These are phyloP conservation scores for Xylaria bambusicola DNA, from an alignment of 495 filamentous ascomycete species.

Conservation along the genomic window DNA sequence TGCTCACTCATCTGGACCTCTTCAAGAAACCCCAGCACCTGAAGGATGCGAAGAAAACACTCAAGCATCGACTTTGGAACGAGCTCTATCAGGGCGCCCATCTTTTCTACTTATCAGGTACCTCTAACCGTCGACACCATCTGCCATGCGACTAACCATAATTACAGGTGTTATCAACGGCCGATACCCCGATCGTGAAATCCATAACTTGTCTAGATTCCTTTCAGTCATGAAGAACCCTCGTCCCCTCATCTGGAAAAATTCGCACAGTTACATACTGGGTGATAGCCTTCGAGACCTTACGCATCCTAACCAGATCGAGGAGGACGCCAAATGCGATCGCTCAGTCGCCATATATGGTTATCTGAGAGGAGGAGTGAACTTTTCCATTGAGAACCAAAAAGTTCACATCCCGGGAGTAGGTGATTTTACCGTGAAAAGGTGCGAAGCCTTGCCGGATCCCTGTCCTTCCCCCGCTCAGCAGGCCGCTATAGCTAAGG, in stretches of 20 bases:
- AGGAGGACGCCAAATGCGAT: slow-evolving; percentile 85
- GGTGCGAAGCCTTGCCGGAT: slow-evolving; percentile 85
- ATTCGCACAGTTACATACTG: slow-evolving; percentile 89
- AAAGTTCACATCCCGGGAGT: slow-evolving; percentile 91
- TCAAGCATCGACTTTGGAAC: slow-evolving; percentile 95
- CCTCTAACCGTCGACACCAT: neutral
- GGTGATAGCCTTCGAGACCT: slow-evolving; percentile 93
- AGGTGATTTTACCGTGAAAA: slow-evolving; percentile 84
- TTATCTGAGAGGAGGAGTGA: slow-evolving; percentile 95
- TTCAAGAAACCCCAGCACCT: slow-evolving; percentile 90
- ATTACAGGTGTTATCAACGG: slow-evolving; percentile 95
- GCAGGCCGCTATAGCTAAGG: slow-evolving; percentile 80
- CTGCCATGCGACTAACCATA: slow-evolving; percentile 34
- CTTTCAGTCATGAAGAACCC: slow-evolving; percentile 99
- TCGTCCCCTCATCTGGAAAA: slow-evolving; percentile 92
- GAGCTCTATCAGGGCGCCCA: slow-evolving; percentile 97
- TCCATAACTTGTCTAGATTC: slow-evolving; percentile 93
- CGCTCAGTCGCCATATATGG: slow-evolving; percentile 89
- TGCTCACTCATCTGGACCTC: slow-evolving; percentile 92
- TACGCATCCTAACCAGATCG: slow-evolving; percentile 86
- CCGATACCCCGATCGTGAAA: slow-evolving; percentile 92
- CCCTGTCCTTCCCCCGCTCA: slow-evolving; percentile 92
- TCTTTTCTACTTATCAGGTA: slow-evolving; percentile 81
- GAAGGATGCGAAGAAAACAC: slow-evolving; percentile 86
- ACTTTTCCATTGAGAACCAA: slow-evolving; percentile 84